These are phyloP conservation scores for Backusella mclennaniae DNA, from an alignment of 192 early-diverging fungal genomes.

Conservation along the genomic window DNA sequence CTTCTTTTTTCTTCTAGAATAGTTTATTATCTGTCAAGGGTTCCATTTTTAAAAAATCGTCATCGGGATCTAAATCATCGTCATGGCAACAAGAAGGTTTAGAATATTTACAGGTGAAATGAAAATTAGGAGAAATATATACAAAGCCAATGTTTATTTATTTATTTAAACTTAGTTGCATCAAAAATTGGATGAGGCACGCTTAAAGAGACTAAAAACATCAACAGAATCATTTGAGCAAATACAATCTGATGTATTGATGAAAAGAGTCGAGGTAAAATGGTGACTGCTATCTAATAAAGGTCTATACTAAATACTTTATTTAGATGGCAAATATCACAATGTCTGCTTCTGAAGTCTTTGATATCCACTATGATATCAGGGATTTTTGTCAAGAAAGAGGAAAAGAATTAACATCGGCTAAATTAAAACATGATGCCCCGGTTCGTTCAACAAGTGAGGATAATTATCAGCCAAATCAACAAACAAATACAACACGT, in stretches of 20 bases:
- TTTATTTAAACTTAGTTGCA: background rate
- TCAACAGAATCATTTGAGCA: slow-evolving; percentile 19
- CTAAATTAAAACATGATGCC: background rate
- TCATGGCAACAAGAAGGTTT: background rate
- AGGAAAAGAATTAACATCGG: background rate
- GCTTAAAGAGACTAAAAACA: slow-evolving; percentile 17
- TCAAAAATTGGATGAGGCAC: slow-evolving; percentile 27
- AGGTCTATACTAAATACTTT: too few species aligned
- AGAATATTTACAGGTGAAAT: background rate
- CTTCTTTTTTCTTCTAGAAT: background rate
- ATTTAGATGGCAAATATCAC: background rate
- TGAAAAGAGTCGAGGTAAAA: slow-evolving; percentile 27
- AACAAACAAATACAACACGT: background rate
- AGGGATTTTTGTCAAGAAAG: slow-evolving; percentile 2
- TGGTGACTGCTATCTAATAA: too few species aligned
- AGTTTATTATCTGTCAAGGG: slow-evolving; percentile 15
- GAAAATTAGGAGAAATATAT: background rate
- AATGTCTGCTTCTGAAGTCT: background rate
- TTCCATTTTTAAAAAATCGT: slow-evolving; percentile 14
- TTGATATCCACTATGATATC: slow-evolving; percentile 10
- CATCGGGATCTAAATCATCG: background rate
- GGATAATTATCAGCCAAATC: background rate
- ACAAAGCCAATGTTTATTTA: background rate
- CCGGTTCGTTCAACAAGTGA: background rate
- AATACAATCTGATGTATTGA: slow-evolving; percentile 27